Evolutionary conservation across 2,329 filamentous ascomycete species (phyloP).

Genomic region (Colletotrichum viniferum): DNA sequence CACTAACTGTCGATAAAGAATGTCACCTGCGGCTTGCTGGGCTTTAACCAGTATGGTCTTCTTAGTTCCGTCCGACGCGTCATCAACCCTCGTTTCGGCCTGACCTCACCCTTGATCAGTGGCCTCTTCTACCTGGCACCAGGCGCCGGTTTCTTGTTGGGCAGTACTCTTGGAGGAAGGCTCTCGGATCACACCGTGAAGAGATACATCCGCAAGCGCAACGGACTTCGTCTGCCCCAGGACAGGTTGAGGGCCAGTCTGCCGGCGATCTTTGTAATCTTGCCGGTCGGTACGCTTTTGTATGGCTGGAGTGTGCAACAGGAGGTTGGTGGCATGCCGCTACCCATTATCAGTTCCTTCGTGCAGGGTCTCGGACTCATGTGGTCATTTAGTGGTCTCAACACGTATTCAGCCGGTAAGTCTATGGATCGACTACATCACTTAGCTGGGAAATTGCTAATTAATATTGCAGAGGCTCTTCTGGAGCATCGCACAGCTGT

Average conservation of each 20-base stretch:
- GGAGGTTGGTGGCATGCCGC: conserved; percentile 34
- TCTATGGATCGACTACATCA: not conserved
- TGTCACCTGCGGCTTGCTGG: conserved; percentile 40
- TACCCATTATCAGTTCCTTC: conserved; percentile 38
- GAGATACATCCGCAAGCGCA: conserved; percentile 59
- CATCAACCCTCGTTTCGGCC: conserved; percentile 71
- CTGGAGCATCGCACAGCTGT: conserved; percentile 19
- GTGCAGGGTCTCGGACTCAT: conserved; percentile 37
- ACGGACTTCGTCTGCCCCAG: conserved; percentile 65
- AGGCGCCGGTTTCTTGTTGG: conserved; percentile 68
- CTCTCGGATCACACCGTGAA: conserved; percentile 69
- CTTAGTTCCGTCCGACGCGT: conserved; percentile 73
- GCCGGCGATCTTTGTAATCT: conserved; percentile 62
- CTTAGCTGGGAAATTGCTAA: not conserved
- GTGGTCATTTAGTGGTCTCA: conserved; percentile 40
- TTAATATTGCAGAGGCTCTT: conserved; percentile 10
- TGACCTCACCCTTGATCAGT: conserved; percentile 67
- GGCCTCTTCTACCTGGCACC: conserved; percentile 75
- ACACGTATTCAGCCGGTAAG: conserved; percentile 43
- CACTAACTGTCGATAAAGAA: not conserved
- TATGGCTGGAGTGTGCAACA: conserved; percentile 65
- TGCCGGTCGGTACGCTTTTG: conserved; percentile 69
- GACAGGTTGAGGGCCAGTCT: conserved; percentile 69
- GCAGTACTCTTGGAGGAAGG: conserved; percentile 71
- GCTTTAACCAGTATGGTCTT: conserved; percentile 76